These are phyloP conservation scores for Anisodus acutangulus DNA, from an alignment of 257 asterid genomes.

Conservation along the genomic window DNA sequence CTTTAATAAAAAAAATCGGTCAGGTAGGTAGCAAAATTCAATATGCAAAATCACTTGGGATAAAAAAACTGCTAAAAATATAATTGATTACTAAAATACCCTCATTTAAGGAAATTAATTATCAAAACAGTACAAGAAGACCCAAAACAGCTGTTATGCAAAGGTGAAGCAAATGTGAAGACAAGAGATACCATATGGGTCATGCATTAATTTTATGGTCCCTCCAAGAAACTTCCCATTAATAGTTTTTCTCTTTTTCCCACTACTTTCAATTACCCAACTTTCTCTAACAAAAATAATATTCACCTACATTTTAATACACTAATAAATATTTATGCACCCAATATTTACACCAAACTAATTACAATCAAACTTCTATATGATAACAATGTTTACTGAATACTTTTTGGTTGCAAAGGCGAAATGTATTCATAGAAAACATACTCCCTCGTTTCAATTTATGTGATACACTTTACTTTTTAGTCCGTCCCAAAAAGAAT, in stretches of 20 bases:
- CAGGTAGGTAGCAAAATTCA: slow-evolving; percentile 29
- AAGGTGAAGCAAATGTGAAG: slow-evolving; percentile 32
- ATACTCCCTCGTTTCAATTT: no score
- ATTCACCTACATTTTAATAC: background rate
- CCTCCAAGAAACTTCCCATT: slow-evolving; percentile 39
- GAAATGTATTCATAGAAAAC: no score
- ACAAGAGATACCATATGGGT: slow-evolving; percentile 27
- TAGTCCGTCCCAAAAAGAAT: no score
- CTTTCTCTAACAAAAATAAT: background rate
- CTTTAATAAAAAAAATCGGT: background rate
- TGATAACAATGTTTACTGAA: no score
- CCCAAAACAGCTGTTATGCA: slow-evolving; percentile 42
- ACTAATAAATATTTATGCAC: background rate
- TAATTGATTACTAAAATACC: slow-evolving; percentile 32
- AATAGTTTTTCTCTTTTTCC: background rate
- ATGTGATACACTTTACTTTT: no score
- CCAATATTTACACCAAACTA: background rate
- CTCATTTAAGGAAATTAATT: slow-evolving; percentile 31
- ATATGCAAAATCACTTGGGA: slow-evolving; percentile 15
- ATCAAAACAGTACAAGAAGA: slow-evolving; percentile 31
- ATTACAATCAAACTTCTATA: no score
- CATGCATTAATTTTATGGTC: slow-evolving; percentile 44
- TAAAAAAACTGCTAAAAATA: background rate
- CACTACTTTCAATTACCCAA: slow-evolving; percentile 7
- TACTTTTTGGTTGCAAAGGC: no score